These are phyloP conservation scores for Xylaria longipes DNA, from an alignment of 495 filamentous ascomycete genomes.

Conservation along the genomic window DNA sequence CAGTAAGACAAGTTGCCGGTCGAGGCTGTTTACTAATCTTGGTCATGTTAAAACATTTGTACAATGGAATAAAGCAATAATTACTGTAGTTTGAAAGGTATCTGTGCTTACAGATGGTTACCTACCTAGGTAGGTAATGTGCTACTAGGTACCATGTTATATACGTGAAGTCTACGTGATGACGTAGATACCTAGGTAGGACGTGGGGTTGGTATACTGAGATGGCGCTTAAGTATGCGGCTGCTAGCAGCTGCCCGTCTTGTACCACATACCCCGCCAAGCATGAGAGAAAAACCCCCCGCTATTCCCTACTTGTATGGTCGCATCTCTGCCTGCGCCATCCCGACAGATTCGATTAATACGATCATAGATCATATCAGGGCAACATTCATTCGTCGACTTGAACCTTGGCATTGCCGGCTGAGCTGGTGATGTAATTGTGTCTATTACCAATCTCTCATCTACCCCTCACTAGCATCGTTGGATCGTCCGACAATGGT, in stretches of 20 bases:
- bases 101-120: neutral
- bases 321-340: neutral
- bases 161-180: neutral
- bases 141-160: neutral
- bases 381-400: neutral
- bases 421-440: neutral
- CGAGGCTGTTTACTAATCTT: neutral
- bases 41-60: neutral
- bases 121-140: too few species aligned
- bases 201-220: neutral
- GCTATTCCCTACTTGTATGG: neutral
- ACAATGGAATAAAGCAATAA: neutral
- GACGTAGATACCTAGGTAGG: conserved; percentile 5
- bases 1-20: neutral
- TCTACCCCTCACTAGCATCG: conserved; percentile 14
- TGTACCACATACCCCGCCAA: neutral
- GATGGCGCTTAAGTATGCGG: neutral
- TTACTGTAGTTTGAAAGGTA: too few species aligned
- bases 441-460: neutral
- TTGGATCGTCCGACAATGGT: neutral
- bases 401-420: neutral
- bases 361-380: neutral
- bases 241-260: conserved; percentile 10
- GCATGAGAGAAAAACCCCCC: neutral
- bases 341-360: neutral